Base-by-base conservation (phyloP, 345 rosid genomes). In the Sisymbrium irio region DNA sequence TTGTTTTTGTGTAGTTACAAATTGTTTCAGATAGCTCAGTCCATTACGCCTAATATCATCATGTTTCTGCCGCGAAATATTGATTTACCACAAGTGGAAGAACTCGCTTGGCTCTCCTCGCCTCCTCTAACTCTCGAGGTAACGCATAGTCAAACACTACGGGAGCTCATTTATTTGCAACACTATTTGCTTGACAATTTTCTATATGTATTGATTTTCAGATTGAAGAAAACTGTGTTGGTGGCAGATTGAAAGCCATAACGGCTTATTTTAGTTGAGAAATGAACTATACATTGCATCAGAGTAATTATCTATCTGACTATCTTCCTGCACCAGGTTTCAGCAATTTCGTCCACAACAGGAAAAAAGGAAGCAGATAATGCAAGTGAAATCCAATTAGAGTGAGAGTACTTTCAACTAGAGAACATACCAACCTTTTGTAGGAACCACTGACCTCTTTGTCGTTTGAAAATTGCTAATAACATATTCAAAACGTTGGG, bases 61-160 rank as follows among this genome's bases (percentile, higher is more conserved):
- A 71, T 71, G 76, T 77, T 69, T 64, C 37, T 76, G 39, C 79
- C 61, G 9, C 12, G 40, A 7, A 70, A 76, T 77, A 68, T 70
- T 62, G 76, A 70, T 39, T 55, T 76, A 39, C 20, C 19, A 0
- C 71, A 77, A 70, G 27, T 77, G 14, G 76, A 77, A 70, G 76
- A 76, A 71, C 80, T 77, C 4, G 65, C 76, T 45, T 70, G 76
- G 71, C 76, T 77, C 20, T 77, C 80, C 5, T 70, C 80, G 0
- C 76, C 76, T 56, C 80, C 80, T 46, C 36, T 77, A 49, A 28
- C 61, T 69, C 65, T 70, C 33, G 80, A 70, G 76, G 80, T 75
- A 1, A 65, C 5, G 7, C 40, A 44, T 5, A 57, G 3, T 56
- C 10, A 27, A 62, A 42, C 35, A 54, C n/a, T 11, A 20, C 20